A percentile compares a stretch with the other conserved stretches of the same genome.
phyloP scores from a whole-genome alignment of 768 basidiomycete species.

The Rhodotorula paludigena region DNA sequence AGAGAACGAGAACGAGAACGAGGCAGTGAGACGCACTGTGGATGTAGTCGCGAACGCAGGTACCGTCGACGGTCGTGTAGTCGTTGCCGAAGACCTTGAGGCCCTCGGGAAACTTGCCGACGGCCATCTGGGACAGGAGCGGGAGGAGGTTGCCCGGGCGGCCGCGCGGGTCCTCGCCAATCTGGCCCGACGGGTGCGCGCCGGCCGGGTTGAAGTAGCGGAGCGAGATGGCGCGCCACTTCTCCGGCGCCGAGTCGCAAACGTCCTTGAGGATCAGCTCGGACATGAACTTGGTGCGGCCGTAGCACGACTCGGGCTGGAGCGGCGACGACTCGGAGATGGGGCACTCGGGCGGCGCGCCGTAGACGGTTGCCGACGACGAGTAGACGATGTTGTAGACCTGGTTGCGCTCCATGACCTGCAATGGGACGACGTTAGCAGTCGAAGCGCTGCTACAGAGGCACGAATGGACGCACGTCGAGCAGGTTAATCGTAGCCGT shows the following conservation, averaged over 20 bases:
- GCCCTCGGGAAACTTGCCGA: constrained; percentile 68
- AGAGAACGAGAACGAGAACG: too few species aligned
- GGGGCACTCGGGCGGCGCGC: constrained; percentile 82
- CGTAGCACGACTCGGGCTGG: constrained; percentile 86
- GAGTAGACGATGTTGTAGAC: constrained; percentile 90
- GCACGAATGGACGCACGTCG: constrained; percentile 45
- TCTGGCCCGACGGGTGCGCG: constrained; percentile 90
- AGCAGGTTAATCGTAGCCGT: constrained; percentile 77
- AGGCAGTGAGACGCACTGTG: constrained; percentile 49
- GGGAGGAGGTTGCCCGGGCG: constrained; percentile 92
- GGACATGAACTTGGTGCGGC: constrained; percentile 90
- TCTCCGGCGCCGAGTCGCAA: constrained; percentile 68
- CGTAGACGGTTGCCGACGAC: constrained; percentile 96
- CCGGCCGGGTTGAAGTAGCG: constrained; percentile 99
- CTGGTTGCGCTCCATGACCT: constrained; percentile 77
- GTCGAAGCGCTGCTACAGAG: background rate
- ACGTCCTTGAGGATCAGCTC: constrained; percentile 86
- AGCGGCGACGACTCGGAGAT: constrained; percentile 88
- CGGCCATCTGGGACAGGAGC: constrained; percentile 86
- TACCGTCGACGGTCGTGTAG: constrained; percentile 93
- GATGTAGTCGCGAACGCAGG: constrained; percentile 93
- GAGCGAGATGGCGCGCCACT: constrained; percentile 78
- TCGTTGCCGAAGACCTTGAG: constrained; percentile 89
- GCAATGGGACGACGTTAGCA: constrained; percentile 41
- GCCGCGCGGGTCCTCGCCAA: constrained; percentile 95